These are phyloP conservation scores for Calonectria pseudoturangicola DNA, from an alignment of 2,329 filamentous ascomycete genomes.

Conservation along the genomic window DNA sequence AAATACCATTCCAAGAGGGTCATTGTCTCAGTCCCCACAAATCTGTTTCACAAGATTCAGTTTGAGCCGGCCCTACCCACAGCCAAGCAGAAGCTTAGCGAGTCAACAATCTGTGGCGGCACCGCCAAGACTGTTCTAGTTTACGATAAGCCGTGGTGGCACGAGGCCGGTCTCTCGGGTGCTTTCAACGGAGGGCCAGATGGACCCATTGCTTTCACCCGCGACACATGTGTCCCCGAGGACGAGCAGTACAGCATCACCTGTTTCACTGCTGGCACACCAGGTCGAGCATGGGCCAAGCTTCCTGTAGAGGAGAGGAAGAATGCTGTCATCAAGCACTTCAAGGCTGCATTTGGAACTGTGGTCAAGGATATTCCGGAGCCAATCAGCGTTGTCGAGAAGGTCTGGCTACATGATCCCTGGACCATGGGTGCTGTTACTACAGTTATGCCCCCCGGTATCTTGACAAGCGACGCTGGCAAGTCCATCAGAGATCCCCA, in stretches of 20 bases:
- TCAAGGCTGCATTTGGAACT: constrained; percentile 39
- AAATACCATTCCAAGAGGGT: constrained; percentile 49
- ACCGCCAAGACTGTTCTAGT: constrained; percentile 63
- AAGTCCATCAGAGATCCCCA: constrained; percentile 55
- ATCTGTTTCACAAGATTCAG: constrained; percentile 47
- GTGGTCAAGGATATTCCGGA: constrained; percentile 35
- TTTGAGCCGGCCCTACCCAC: constrained; percentile 56
- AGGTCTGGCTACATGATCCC: constrained; percentile 47
- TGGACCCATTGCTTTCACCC: constrained; percentile 55
- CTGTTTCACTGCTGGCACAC: constrained; percentile 58
- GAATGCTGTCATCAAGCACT: constrained; percentile 28
- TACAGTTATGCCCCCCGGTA: constrained; percentile 44
- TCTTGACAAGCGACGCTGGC: constrained; percentile 55
- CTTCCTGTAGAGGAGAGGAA: constrained; percentile 33
- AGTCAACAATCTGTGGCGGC: constrained; percentile 57
- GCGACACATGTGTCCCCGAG: constrained; percentile 51
- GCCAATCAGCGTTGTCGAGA: constrained; percentile 44
- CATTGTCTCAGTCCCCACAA: constrained; percentile 54
- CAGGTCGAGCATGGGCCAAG: constrained; percentile 48
- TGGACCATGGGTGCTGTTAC: constrained; percentile 44
- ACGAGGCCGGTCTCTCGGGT: constrained; percentile 62
- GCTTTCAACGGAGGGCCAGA: constrained; percentile 59
- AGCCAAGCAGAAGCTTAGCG: constrained; percentile 52
- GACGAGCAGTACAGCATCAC: constrained; percentile 55
- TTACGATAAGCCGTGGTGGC: constrained; percentile 69